phyloP scores from a whole-genome alignment of 1,284 basidiomycete species.

The Pseudozyma hubeiensis region DNA sequence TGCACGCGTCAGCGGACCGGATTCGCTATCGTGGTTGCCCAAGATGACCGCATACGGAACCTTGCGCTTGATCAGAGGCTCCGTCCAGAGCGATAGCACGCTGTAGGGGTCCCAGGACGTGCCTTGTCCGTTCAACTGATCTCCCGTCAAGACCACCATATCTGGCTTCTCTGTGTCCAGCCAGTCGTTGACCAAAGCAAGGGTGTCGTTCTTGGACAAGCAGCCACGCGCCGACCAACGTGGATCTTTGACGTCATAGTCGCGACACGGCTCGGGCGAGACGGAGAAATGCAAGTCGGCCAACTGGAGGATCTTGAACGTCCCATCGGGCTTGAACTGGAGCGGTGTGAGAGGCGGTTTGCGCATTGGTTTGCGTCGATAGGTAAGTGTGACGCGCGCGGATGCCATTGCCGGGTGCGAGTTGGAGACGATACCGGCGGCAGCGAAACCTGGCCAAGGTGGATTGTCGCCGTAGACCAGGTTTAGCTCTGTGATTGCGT shows the following conservation, averaged over 20 bases:
- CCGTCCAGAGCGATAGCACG: conserved; percentile 87
- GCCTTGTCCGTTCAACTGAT: conserved; percentile 74
- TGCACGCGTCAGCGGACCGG: conserved; percentile 47
- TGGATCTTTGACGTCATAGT: conserved; percentile 30
- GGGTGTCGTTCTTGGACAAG: conserved; percentile 54
- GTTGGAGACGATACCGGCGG: conserved; percentile 37
- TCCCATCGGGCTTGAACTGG: conserved; percentile 52
- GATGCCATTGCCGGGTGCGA: conserved; percentile 31
- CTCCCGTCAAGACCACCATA: conserved; percentile 76
- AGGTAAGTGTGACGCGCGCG: conserved; percentile 32
- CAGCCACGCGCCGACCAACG: conserved; percentile 28
- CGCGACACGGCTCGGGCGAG: conserved; percentile 57
- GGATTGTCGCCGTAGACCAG: conserved; percentile 60
- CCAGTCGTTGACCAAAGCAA: conserved; percentile 52
- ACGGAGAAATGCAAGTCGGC: conserved; percentile 65
- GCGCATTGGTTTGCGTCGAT: conserved; percentile 43
- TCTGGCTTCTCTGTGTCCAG: conserved; percentile 84
- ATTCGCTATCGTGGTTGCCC: conserved; percentile 77
- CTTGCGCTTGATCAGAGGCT: conserved; percentile 78
- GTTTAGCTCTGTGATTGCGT: conserved; percentile 60
- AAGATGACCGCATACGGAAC: conserved; percentile 92
- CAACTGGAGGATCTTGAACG: conserved; percentile 65
- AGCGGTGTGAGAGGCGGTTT: conserved; percentile 30
- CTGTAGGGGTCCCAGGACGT: conserved; percentile 87
- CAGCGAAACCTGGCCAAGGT: conserved; percentile 58